phyloP scores from a whole-genome alignment of 2,329 filamentous ascomycete genomes.

The Clarireedia homoeocarpa region DNA sequence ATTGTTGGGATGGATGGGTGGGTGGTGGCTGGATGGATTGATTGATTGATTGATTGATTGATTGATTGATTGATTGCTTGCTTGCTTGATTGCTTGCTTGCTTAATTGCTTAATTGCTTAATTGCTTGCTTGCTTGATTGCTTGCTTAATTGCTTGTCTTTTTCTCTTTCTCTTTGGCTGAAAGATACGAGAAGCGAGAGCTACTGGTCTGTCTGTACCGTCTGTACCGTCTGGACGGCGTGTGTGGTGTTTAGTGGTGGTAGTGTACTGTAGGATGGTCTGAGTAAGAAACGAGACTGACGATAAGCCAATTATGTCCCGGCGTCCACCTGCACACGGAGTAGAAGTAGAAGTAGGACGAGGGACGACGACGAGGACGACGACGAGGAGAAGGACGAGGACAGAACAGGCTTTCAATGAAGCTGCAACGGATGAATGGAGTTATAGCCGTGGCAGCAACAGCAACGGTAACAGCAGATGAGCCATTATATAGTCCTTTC shows the following conservation, averaged over 20 bases:
- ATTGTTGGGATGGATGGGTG: not conserved
- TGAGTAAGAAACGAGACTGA: not conserved
- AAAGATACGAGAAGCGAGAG: not conserved
- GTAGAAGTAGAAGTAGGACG: not conserved
- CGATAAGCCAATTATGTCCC: too few species aligned
- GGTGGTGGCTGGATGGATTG: too few species aligned
- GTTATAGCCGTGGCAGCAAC: too few species aligned
- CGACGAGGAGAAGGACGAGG: not conserved
- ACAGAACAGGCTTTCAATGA: not conserved
- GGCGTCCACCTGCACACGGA: too few species aligned
- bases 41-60: not conserved
- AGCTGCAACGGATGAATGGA: not conserved
- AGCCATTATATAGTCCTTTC: not conserved
- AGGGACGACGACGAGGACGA: not conserved
- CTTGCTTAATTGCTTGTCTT: too few species aligned
- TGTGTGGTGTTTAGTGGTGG: too few species aligned
- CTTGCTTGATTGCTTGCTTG: too few species aligned
- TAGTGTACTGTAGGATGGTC: not conserved
- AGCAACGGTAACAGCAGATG: not conserved
- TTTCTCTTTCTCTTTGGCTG: not conserved
- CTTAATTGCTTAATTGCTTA: too few species aligned
- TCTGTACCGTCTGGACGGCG: too few species aligned
- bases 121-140: too few species aligned
- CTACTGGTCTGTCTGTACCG: not conserved
- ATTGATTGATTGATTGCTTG: too few species aligned